Base-by-base conservation (phyloP, 495 filamentous ascomycete genomes). In the Penicillium parvum region DNA sequence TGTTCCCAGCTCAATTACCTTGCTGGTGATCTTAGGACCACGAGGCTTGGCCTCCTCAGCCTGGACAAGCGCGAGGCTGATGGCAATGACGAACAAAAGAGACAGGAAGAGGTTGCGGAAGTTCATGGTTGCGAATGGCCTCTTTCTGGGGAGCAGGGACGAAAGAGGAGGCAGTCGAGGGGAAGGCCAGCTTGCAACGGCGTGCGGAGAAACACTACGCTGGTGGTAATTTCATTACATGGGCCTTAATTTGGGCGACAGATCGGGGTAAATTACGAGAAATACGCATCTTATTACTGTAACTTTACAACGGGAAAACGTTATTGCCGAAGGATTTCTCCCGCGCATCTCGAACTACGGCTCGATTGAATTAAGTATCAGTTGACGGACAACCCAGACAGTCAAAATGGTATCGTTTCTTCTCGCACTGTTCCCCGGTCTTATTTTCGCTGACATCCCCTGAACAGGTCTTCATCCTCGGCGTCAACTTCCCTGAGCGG, bases 21-120 rank as follows among this genome's bases (percentile, higher is more conserved):
- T 96, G 73, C 83, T 76, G 53, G 90, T 96, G 70, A 99, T 94
- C 80, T 94, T 91, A 18, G 92, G 92, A 22, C 92, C 92, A 71
- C 94, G 95, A 47, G 75, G 73, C 41, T 79, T 78, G 7, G 83
- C 72, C 57, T 89, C 60, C 76, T 76, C 61, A 86, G 82, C 78
- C 81, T 83, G 48, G 85, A 75, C 65, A 83, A 82, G 56, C 73
- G 66, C 66, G 32, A 73, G 52, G 27, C 65, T 74, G 50, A 85
- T 66, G 35, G 85, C 82, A 44, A 95, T 64, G 51, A 95, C 76
- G 48, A 95, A 69, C 58, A 94, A 71, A 45, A 83, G 70, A 32
- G 86, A 82, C 55, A 90, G 63, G 47, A 75, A 66, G 27, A 74
- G 37, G 43, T 65, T 68, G 53, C 67, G 66, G 49, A 77, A 64